phyloP scores from a whole-genome alignment of 169 alveolate species.

The Eimeria falciformis region DNA sequence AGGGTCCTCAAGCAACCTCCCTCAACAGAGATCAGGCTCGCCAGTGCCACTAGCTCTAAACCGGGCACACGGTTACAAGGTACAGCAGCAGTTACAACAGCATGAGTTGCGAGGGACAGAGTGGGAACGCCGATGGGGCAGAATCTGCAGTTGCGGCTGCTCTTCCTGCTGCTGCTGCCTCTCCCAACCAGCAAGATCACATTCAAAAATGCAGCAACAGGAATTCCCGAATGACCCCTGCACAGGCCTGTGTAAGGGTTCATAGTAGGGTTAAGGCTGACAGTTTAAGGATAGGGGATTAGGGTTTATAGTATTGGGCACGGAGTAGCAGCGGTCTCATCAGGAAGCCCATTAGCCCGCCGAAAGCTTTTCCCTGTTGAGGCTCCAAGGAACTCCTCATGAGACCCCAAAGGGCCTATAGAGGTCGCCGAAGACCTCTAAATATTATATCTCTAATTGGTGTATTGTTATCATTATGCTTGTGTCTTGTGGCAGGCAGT shows the following conservation, averaged over 20 bases:
- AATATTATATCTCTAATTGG: neutral
- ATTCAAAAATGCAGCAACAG: neutral
- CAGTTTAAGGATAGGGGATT: neutral
- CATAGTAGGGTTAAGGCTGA: neutral
- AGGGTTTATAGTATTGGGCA: neutral
- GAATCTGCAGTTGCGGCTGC: conserved; percentile 1
- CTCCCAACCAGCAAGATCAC: neutral
- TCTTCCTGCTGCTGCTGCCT: neutral
- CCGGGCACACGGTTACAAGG: neutral
- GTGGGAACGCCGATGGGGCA: neutral
- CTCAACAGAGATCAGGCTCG: neutral
- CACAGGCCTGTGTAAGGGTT: conserved; percentile 50
- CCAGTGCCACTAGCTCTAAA: neutral
- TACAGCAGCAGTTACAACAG: neutral
- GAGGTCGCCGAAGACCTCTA: neutral
- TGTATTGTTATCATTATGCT: neutral
- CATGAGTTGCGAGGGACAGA: neutral
- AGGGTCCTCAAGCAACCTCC: neutral
- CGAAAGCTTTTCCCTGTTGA: neutral
- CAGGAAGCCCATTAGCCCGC: neutral
- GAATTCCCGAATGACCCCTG: conserved; percentile 24
- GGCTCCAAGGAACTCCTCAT: neutral
- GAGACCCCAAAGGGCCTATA: neutral
- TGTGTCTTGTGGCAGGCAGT: neutral
- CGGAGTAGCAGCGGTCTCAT: neutral